Base-by-base conservation (phyloP, 306 rosid species). In the Dryas octopetala region DNA sequence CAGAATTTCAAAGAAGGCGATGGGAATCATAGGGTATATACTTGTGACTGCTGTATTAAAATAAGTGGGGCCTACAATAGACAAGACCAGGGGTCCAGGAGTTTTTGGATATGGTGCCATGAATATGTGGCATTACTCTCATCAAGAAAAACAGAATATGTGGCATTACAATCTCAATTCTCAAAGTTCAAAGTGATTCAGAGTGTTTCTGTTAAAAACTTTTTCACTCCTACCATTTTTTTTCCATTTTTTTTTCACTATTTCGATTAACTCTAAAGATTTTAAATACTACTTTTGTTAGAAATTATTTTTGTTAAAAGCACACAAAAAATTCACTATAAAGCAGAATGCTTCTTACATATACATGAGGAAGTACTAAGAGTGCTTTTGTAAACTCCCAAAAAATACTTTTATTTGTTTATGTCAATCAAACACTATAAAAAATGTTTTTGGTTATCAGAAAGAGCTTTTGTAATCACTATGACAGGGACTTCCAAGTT, bases 151-250 rank as follows among this genome's bases (percentile, higher is more conserved):
- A 64, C 23, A 23, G 4, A 76, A 46, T 67, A 47, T 28, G 67
- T 76, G 74, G 80, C 80, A 32, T 67, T 59, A 32, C 52, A 58
- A 77, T 68, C 69, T 72, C 14, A 55, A 58, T 68, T 68, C 69
- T 72, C 14, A 55, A 48, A 17, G 9, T 61, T 54, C 46, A 64
- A 71, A 51, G 64, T 52, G 23, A 23, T 23, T 23, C 23, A 23
- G 23, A 23, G 23, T 23, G 23, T 23, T 23, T 23, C 23, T 23
- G 23, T 23, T 23, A 23, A 23, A 23, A 23, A 23, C 50, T 78
- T 51, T 62, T 70, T 54, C 64, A 43, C 0, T 62, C 26, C 53
- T 23, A 23, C 23, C 23, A 23, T 0, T 23, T 23, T 23, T 23
- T 23, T 23, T 23, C 0, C 19, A 19, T 0, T 23, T 23, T 0